A percentile compares a stretch with the other conserved stretches of the same genome.
Conservation (phyloP, 768 basidiomycete genomes). For the Trametes cubensis region DNA sequence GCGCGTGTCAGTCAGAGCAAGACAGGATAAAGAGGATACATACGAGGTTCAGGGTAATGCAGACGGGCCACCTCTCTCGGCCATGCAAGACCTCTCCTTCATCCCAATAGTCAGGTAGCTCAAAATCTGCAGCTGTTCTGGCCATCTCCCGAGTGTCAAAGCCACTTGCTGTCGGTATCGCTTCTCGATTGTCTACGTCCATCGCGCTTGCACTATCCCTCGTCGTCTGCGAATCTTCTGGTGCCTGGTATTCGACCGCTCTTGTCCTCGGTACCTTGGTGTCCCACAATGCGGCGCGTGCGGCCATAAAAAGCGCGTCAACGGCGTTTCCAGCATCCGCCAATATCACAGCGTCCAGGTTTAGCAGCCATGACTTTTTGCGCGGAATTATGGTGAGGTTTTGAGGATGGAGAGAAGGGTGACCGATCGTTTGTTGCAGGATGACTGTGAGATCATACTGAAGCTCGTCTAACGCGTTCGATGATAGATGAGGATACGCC, state of each 20-base stretch:
- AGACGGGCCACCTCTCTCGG: conserved; percentile 71
- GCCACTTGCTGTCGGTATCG: conserved; percentile 41
- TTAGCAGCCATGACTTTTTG: conserved; percentile 75
- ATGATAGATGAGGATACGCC: conserved; percentile 72
- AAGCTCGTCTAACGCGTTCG: conserved; percentile 70
- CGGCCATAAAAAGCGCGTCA: conserved; percentile 80
- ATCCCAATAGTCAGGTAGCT: conserved; percentile 87
- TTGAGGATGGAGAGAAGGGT: conserved; percentile 63
- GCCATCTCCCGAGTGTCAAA: conserved; percentile 57
- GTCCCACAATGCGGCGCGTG: conserved; percentile 79
- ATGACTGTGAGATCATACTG: conserved; percentile 71
- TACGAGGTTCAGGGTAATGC: conserved; percentile 78
- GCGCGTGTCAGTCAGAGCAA: not conserved
- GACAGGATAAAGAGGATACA: conserved; percentile 28
- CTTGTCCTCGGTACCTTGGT: conserved; percentile 78
- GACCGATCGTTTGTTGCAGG: conserved; percentile 64
- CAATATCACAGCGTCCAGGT: conserved; percentile 75
- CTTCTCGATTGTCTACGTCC: conserved; percentile 52
- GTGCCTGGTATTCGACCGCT: conserved; percentile 66
- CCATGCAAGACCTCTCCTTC: conserved; percentile 71
- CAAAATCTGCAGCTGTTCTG: conserved; percentile 71
- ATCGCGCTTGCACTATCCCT: conserved; percentile 44
- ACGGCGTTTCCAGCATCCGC: conserved; percentile 74
- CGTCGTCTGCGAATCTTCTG: conserved; percentile 30
- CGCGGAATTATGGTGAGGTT: conserved; percentile 55